These are phyloP conservation scores for Fusarium solani-melongenae DNA, from an alignment of 2,329 filamentous ascomycete species.

Conservation along the genomic window DNA sequence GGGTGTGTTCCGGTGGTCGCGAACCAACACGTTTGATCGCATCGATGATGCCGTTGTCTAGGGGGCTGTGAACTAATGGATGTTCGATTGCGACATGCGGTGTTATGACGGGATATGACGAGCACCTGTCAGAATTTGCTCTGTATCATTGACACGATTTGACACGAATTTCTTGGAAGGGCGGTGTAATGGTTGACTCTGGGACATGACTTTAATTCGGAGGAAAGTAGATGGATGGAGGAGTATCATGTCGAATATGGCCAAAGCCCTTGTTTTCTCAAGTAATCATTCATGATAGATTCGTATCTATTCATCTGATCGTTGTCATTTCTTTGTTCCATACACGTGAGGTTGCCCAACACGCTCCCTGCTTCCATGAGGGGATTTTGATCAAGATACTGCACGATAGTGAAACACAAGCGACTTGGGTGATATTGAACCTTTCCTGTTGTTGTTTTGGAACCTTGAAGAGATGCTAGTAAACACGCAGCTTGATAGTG, in stretches of 20 bases:
- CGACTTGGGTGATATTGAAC: background rate
- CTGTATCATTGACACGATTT: slow-evolving; percentile 48
- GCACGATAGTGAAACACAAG: background rate
- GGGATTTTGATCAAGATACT: background rate
- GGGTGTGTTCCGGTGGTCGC: slow-evolving; percentile 51
- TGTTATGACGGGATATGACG: slow-evolving; percentile 35
- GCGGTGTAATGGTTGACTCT: slow-evolving; percentile 46
- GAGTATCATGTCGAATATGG: slow-evolving; percentile 41
- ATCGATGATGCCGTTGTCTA: slow-evolving; percentile 47
- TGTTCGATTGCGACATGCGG: slow-evolving; percentile 10
- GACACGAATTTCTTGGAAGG: slow-evolving; percentile 50
- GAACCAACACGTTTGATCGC: slow-evolving; percentile 47
- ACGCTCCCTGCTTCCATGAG: background rate
- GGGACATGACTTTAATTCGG: slow-evolving; percentile 46
- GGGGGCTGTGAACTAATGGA: slow-evolving; percentile 45
- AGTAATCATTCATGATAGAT: slow-evolving; percentile 24
- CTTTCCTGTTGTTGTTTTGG: background rate
- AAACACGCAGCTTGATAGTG: background rate
- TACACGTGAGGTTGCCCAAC: background rate
- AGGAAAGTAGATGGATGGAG: slow-evolving; percentile 41
- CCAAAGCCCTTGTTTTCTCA: slow-evolving; percentile 34
- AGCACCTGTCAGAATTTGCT: slow-evolving; percentile 44
- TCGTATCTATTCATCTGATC: slow-evolving; percentile 2
- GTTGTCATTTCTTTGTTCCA: background rate
- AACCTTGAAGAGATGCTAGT: background rate